A percentile compares a stretch with the other conserved stretches of the same genome.
phyloP scores from a whole-genome alignment of 148 eudicot species.

The Vaccinium vitisidaea region DNA sequence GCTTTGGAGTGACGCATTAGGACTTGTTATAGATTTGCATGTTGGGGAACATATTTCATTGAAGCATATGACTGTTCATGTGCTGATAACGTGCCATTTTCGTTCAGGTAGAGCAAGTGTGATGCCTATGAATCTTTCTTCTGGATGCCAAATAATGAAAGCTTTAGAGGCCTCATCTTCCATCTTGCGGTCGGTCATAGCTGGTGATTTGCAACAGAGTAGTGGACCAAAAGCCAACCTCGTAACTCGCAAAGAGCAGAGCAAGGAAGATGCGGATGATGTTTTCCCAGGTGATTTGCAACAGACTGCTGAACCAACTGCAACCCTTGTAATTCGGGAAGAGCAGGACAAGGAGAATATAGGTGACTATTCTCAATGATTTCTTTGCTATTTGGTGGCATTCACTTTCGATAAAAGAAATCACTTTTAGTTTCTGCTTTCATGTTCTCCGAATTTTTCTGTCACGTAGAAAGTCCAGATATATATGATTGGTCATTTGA shows the following conservation, averaged over 20 bases:
- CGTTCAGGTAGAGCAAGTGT: not conserved
- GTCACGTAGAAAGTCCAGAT: not conserved
- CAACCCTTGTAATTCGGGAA: not conserved
- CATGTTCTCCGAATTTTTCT: not conserved
- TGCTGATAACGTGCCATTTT: not conserved
- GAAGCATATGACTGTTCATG: not conserved
- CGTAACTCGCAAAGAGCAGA: not conserved
- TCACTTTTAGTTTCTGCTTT: not conserved
- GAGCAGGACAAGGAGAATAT: slow-evolving; percentile 3
- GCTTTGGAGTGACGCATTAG: not conserved
- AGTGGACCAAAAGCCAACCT: not conserved
- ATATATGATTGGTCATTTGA: not conserved
- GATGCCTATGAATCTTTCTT: not conserved
- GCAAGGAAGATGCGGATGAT: not conserved
- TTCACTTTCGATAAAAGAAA: not conserved
- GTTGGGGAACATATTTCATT: not conserved
- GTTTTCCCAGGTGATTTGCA: slow-evolving; percentile 11
- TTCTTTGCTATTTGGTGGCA: not conserved
- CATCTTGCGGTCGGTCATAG: slow-evolving; percentile 13
- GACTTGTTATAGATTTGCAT: slow-evolving; percentile 10
- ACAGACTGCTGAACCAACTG: not conserved
- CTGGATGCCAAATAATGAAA: slow-evolving; percentile 11
- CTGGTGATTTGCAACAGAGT: slow-evolving; percentile 10
- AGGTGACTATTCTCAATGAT: slow-evolving; percentile 16
- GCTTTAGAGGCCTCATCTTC: slow-evolving; percentile 24